phyloP scores from a whole-genome alignment of 345 rosid species.

The Syzygium aqueum region DNA sequence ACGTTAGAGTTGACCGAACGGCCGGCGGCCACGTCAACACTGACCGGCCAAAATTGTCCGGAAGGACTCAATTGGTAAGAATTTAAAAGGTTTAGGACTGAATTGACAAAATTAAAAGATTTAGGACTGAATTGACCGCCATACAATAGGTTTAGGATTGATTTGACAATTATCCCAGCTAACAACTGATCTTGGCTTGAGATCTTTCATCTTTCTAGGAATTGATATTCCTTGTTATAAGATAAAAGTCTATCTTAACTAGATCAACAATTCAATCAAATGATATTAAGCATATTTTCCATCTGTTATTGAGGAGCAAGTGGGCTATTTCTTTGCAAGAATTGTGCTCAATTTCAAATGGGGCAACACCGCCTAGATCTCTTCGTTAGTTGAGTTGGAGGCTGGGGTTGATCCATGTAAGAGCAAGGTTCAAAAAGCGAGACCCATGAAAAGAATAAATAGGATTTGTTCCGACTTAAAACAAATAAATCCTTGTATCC shows the following conservation, averaged over 20 bases:
- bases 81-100: too few relatives aligned
- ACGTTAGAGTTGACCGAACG: too few relatives aligned
- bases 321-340: background rate
- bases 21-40: too few relatives aligned
- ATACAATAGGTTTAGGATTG: too few relatives aligned
- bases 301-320: background rate
- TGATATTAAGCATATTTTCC: background rate
- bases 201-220: background rate
- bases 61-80: too few relatives aligned
- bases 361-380: background rate
- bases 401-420: background rate
- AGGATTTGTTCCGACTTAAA: background rate
- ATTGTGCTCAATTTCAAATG: background rate
- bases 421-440: too few relatives aligned
- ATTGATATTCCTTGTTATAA: accelerated
- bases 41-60: too few relatives aligned
- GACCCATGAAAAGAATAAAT: too few relatives aligned
- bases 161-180: too few relatives aligned
- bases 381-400: background rate
- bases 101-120: too few relatives aligned
- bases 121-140: too few relatives aligned
- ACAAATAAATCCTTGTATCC: background rate
- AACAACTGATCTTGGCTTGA: background rate
- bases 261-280: background rate
- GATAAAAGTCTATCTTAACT: background rate